Conservation (phyloP, 768 basidiomycete genomes). For the Trametes villosa region DNA sequence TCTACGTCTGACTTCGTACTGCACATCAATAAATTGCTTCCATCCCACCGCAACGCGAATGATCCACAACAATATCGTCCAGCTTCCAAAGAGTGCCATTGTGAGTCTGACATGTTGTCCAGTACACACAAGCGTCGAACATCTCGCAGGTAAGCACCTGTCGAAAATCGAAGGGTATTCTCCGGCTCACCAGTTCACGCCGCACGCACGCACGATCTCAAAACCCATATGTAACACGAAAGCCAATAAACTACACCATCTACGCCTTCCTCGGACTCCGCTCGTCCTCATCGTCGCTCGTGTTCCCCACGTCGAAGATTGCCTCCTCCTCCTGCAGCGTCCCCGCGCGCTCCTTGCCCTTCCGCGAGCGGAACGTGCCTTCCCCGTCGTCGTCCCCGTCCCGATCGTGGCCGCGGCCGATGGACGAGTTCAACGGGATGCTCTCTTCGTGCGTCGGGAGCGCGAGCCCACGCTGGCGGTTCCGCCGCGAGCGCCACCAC, state of each 20-base stretch:
- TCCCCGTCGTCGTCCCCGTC: conserved; percentile 32
- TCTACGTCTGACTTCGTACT: too few relatives aligned
- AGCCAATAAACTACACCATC: neutral
- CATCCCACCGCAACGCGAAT: too few relatives aligned
- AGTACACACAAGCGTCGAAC: too few relatives aligned
- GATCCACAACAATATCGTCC: too few relatives aligned
- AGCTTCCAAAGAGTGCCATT: too few relatives aligned
- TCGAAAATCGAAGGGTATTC: too few relatives aligned
- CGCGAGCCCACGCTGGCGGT: conserved; percentile 45
- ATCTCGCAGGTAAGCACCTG: too few relatives aligned
- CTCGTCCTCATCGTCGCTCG: conserved; percentile 51
- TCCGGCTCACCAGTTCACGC: too few relatives aligned
- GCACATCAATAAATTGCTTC: too few relatives aligned
- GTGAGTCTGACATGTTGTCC: too few relatives aligned
- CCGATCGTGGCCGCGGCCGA: conserved; percentile 24
- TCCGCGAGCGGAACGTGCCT: conserved; percentile 23
- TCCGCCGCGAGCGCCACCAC: conserved; percentile 70
- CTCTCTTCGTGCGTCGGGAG: conserved; percentile 59
- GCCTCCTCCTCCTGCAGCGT: conserved; percentile 36
- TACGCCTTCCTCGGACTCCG: conserved; percentile 22
- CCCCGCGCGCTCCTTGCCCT: conserved; percentile 43
- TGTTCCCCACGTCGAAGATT: conserved; percentile 47
- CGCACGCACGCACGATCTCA: too few relatives aligned
- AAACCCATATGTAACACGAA: neutral
- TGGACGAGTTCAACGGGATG: conserved; percentile 61